phyloP scores from a whole-genome alignment of 2,329 filamentous ascomycete species.

The Fusarium subtropicale region DNA sequence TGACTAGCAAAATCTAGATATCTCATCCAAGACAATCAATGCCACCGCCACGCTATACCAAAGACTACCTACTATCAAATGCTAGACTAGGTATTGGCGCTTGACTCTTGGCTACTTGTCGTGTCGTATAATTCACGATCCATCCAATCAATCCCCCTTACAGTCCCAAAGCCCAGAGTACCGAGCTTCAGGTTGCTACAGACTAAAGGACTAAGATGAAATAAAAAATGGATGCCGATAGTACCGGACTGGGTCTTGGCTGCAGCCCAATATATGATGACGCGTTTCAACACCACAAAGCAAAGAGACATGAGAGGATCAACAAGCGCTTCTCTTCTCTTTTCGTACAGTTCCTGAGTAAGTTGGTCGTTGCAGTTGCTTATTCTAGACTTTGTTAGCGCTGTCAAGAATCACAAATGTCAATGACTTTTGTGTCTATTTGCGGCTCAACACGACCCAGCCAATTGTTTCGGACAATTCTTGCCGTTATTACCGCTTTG shows the following conservation, averaged over 20 bases:
- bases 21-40: conserved; percentile 3
- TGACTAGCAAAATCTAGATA: neutral
- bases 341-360: neutral
- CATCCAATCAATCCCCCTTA: conserved; percentile 16
- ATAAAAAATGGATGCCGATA: conserved; percentile 33
- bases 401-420: conserved; percentile 5
- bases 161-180: neutral
- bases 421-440: conserved; percentile 10
- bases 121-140: conserved; percentile 7
- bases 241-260: conserved; percentile 39
- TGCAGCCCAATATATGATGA: conserved; percentile 43
- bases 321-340: conserved; percentile 22
- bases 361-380: neutral
- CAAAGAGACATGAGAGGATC: conserved; percentile 5
- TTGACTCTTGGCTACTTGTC: conserved; percentile 19
- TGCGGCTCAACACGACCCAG: conserved; percentile 27
- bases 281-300: conserved; percentile 35
- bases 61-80: neutral
- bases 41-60: neutral
- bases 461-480: conserved; percentile 23
- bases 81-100: conserved; percentile 8
- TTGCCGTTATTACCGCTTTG: conserved; percentile 13
- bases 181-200: conserved; percentile 36
- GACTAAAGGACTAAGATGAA: neutral
- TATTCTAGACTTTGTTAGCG: conserved; percentile 15